These are phyloP conservation scores for Ogataea ramenticola DNA, from an alignment of 805 yeast species.

Conservation along the genomic window DNA sequence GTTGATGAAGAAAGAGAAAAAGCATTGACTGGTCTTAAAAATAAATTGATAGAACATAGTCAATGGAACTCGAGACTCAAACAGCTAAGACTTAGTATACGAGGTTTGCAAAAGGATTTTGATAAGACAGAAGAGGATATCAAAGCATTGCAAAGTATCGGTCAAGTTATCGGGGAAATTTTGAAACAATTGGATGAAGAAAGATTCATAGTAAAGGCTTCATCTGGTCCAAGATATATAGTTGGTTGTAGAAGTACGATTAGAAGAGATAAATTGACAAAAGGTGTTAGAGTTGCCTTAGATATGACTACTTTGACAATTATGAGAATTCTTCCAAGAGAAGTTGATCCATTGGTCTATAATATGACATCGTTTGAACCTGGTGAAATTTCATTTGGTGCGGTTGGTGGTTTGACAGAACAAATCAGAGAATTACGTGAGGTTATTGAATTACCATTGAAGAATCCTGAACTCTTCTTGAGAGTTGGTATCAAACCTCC, in stretches of 20 bases:
- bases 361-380: slow-evolving; percentile 98
- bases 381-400: slow-evolving; percentile 91
- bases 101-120: slow-evolving; percentile 74
- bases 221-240: slow-evolving; percentile 94
- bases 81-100: slow-evolving; percentile 73
- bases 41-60: slow-evolving; percentile 84
- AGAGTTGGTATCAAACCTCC: slow-evolving; percentile 99
- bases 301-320: slow-evolving; percentile 97
- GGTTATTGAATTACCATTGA: slow-evolving; percentile 93
- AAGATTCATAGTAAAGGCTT: slow-evolving; percentile 90
- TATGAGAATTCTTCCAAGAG: slow-evolving; percentile 95
- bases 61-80: slow-evolving; percentile 90
- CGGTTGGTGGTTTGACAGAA: slow-evolving; percentile 93
- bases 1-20: slow-evolving; percentile 67
- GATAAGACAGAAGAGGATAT: slow-evolving; percentile 95
- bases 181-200: slow-evolving; percentile 93
- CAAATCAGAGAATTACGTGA: slow-evolving; percentile 96
- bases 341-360: slow-evolving; percentile 95
- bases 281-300: slow-evolving; percentile 92
- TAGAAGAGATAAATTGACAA: slow-evolving; percentile 72
- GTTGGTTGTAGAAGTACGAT: slow-evolving; percentile 96
- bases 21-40: slow-evolving; percentile 73
- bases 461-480: slow-evolving; percentile 91
- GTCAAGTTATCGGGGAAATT: slow-evolving; percentile 95
- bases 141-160: slow-evolving; percentile 93